A percentile compares a stretch with the other conserved stretches of the same genome.
These are phyloP conservation scores for Xylaria sp. DNA, from an alignment of 495 filamentous ascomycete species.

Conservation along the genomic window DNA sequence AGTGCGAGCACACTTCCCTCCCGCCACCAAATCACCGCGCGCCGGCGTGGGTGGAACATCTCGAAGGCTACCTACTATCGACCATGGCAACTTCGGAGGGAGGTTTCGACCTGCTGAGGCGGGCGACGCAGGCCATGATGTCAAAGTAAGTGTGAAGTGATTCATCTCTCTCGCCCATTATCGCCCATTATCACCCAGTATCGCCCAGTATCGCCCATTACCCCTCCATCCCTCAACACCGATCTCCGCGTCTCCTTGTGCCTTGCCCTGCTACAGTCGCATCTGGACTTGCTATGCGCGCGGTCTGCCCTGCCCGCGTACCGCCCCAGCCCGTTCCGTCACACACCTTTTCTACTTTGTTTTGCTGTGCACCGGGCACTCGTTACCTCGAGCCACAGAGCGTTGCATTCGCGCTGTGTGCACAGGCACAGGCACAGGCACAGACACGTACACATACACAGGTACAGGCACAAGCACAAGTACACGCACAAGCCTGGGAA, in stretches of 20 bases:
- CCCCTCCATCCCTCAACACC: slow-evolving; percentile 38
- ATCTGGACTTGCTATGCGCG: neutral
- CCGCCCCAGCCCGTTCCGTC: slow-evolving; percentile 2
- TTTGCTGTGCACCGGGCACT: slow-evolving; percentile 19
- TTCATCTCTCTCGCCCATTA: slow-evolving; percentile 30
- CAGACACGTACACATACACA: slow-evolving; percentile 8
- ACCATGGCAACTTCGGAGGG: slow-evolving; percentile 48
- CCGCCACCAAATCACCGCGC: slow-evolving; percentile 20
- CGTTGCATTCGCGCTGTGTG: slow-evolving; percentile 19
- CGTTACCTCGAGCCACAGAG: slow-evolving; percentile 19
- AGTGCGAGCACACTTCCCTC: slow-evolving; percentile 2
- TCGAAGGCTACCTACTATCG: slow-evolving; percentile 17
- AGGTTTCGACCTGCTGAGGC: slow-evolving; percentile 58
- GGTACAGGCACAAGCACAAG: too few species aligned
- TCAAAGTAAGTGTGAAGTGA: slow-evolving; percentile 56
- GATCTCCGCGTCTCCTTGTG: slow-evolving; percentile 10
- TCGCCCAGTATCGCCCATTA: too few species aligned
- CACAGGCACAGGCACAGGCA: slow-evolving; percentile 8
- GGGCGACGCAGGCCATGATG: slow-evolving; percentile 65
- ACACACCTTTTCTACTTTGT: slow-evolving; percentile 19
- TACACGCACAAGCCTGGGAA: slow-evolving; percentile 4
- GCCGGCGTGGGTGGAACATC: slow-evolving; percentile 21
- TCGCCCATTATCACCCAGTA: too few species aligned
- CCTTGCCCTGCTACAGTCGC: slow-evolving; percentile 23
- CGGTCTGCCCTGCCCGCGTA: slow-evolving; percentile 5